Base-by-base conservation (phyloP, 352 stramenopile genomes). In the Pythium grandisporangium region DNA sequence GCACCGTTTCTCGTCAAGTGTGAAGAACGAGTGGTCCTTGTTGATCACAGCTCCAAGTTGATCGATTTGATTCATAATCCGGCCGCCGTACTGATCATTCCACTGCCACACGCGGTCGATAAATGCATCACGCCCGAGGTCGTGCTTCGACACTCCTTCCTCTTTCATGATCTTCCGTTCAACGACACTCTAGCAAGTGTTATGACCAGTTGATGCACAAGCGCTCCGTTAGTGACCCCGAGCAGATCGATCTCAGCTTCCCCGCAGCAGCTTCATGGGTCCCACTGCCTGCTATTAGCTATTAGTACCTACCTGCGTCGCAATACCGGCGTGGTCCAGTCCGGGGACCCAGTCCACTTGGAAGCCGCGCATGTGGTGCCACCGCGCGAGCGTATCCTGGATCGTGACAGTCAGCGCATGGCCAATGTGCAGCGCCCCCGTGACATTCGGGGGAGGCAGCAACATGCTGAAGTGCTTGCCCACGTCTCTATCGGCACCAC, bases 311-410 rank as follows among this genome's bases (percentile, higher is more conserved):
- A n/a, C 61, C 48, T 99, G 97, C 17, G 97, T 99, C 6, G 96
- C 97, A 59, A 99, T 99, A 20, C 97, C 97, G 2, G 97, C 97
- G 59, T 99, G 97, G 63, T 99, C 97, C 6, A 96, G 85, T 41
- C 93, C 93, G 6, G 93, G 93, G 35, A 99, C 77, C 89, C 98
- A 99, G 14, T 97, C 71, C 21, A 97, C 97, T 19, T 95, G 74
- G 59, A 97, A 93, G 48, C 96, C 96, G 37, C 84, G 83, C 97
- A 99, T 99, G 37, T 95, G 83, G 69, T 99, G 95, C 93, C 95
- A 99, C 47, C 67, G 79, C 21, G 88, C 93, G 19, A 99, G 74
- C 6, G 91, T 86, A 74, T 99, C 96, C 72, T 99, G 89, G 53
- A 99, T 98, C 14, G 96, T 95, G 32, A 88, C 61, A 4, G 95